Conservation (phyloP, 2,329 filamentous ascomycete genomes). For the Apiospora arundinis region DNA sequence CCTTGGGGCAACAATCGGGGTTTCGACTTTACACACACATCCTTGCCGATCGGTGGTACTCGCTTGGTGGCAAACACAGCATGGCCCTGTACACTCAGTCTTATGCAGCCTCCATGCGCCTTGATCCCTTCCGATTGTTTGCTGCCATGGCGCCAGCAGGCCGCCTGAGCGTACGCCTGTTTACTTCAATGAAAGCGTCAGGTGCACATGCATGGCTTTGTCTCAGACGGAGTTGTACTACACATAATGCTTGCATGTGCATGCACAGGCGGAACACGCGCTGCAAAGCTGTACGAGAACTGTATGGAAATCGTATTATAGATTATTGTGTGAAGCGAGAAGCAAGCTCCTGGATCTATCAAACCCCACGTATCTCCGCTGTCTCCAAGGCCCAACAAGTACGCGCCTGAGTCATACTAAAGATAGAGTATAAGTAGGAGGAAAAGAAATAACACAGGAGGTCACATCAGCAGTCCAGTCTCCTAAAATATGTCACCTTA, state of each 20-base stretch:
- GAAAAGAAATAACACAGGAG: not conserved
- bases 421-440: not conserved
- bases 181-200: not conserved
- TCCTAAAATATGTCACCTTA: not conserved
- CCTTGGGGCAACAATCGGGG: not conserved
- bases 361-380: not conserved
- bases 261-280: not conserved
- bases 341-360: not conserved
- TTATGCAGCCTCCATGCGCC: not conserved
- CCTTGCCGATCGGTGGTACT: not conserved
- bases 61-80: not conserved
- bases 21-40: not conserved
- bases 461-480: not conserved
- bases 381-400: not conserved
- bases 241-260: not conserved
- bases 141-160: not conserved
- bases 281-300: not conserved
- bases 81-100: not conserved
- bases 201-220: not conserved
- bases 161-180: not conserved
- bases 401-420: not conserved
- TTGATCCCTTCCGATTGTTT: not conserved
- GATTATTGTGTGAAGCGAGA: not conserved
- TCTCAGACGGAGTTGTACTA: not conserved
- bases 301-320: not conserved